Evolutionary conservation across 176 grass and related monocot genomes (phyloP).

Genomic region (Lolium perenne): DNA sequence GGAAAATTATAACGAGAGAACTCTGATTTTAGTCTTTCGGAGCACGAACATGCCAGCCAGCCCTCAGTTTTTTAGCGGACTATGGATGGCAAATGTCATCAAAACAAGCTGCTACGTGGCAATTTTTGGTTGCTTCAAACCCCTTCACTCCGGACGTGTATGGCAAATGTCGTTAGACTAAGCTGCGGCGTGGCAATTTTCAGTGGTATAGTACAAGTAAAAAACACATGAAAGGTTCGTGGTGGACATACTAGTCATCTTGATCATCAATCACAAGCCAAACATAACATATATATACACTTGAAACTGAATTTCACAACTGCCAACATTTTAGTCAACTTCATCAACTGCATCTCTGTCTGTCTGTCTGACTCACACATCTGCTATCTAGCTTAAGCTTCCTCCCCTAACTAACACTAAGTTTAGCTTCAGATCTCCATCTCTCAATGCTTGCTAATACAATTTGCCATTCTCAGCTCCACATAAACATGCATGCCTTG

Average conservation of each 20-base stretch:
- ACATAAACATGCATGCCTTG: background rate
- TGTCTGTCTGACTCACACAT: background rate
- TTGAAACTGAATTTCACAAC: background rate
- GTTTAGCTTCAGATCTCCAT: background rate
- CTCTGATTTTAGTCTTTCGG: no score
- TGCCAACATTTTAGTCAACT: background rate
- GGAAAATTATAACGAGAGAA: no score
- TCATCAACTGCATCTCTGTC: background rate
- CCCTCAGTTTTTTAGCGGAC: no score
- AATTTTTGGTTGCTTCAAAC: no score
- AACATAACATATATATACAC: conserved; percentile 13
- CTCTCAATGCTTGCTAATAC: background rate
- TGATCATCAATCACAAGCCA: background rate
- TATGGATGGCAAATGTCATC: no score
- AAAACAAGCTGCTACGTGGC: no score
- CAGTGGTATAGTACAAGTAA: no score
- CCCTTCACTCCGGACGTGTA: no score
- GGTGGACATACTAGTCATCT: background rate
- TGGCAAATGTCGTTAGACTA: no score
- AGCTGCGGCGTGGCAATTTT: no score
- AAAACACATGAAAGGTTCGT: no score
- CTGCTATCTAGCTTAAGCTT: background rate
- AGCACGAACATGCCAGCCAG: no score
- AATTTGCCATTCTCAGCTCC: background rate
- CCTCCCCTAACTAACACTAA: background rate